Base-by-base conservation (phyloP, 2,329 filamentous ascomycete genomes). In the Botryotinia narcissicola region DNA sequence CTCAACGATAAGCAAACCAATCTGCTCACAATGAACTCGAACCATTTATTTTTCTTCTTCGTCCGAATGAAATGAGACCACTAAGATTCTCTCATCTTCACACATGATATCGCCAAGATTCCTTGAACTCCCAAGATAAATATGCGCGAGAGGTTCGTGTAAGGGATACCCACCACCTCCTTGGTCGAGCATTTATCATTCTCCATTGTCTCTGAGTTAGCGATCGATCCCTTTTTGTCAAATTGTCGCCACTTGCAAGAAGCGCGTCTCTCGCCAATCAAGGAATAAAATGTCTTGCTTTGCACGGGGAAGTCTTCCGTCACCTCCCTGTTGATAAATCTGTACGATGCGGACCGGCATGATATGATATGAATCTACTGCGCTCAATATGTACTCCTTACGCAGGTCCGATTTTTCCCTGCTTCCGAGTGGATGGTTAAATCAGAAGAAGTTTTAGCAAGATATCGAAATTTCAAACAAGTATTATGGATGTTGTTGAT, bases 101-200 rank as follows among this genome's bases (percentile, higher is more conserved):
- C 12, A 48, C 48, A 48, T n/a, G 8, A 16, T 44, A 16, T 29
- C 44, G 37, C 60, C 25, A 18, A 25, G 22, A 22, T 44, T 29
- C 40, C 25, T 29, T 63, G n/a, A 29, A 22, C 18, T 63, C 20
- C 25, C 61, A 63, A 42, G 37, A 18, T 29, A 42, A 1, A 29
- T 44, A 16, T 44, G 61, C 25, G 40, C 35, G 25, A 40, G 37
- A 68, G n/a, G 46, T 54, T 60, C 29, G 68, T 14, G 68, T 22
- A 70, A 70, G 68, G 68, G 68, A 70, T 32, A 20, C 14, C 20
- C 9, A 46, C 51, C 67, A 70, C 68, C 68, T 70, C 68, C 68
- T 70, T 70, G 40, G 44, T 70, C 37, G n/a, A 70, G 44, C 67
- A 35, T 61, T 25, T 32, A 44, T 70, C 67, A 44, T 70, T 60